Conservation (phyloP, 345 rosid species). For the Firmiana major region DNA sequence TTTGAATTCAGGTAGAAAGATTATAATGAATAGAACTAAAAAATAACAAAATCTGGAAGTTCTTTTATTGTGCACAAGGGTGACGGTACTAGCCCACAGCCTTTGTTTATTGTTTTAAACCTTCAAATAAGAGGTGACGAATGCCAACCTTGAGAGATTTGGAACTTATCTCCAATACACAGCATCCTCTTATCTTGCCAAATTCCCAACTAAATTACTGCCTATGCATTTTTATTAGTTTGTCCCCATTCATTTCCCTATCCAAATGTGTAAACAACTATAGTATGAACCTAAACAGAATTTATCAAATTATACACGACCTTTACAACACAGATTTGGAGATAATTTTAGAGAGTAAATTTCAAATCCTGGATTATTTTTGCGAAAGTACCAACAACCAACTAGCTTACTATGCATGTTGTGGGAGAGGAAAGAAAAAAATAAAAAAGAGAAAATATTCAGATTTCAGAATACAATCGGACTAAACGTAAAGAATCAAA, state of each 20-base stretch:
- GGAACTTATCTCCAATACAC: background rate
- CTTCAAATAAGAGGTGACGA: background rate
- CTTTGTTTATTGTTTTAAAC: background rate
- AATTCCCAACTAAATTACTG: background rate
- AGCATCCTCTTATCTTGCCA: background rate
- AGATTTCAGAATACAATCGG: slow-evolving; percentile 50
- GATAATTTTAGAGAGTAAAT: background rate
- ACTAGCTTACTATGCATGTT: background rate
- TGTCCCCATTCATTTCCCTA: background rate
- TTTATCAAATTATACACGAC: background rate
- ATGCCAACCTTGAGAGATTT: background rate
- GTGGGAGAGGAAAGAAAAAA: background rate
- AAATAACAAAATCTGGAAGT: background rate
- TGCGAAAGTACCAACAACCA: background rate
- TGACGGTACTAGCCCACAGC: background rate
- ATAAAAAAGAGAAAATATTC: slow-evolving; percentile 6
- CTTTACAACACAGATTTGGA: slow-evolving; percentile 1
- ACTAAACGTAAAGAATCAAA: slow-evolving; percentile 62
- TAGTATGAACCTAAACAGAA: background rate
- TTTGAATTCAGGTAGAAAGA: background rate
- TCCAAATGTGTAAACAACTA: background rate
- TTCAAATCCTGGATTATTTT: background rate
- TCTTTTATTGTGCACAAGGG: background rate
- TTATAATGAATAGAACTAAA: background rate
- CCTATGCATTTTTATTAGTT: background rate